Percentiles rank a stretch among this genome's conserved stretches.
Conservation (phyloP, 768 basidiomycete species). For the Mycena crocata region DNA sequence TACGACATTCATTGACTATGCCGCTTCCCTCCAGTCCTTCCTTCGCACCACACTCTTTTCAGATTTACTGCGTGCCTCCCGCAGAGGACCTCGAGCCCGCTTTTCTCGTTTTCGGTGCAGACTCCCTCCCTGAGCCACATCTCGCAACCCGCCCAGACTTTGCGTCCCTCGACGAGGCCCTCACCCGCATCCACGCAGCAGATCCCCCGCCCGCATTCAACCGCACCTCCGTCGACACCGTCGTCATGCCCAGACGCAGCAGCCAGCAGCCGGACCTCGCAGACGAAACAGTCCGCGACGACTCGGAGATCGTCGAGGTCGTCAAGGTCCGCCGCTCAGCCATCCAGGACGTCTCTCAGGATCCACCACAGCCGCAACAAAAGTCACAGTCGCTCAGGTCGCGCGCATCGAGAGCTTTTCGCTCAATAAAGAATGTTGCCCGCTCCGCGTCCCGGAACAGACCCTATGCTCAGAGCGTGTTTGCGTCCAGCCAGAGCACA, state of each 20-base stretch:
- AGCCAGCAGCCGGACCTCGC: slow-evolving; percentile 32
- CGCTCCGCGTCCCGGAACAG: slow-evolving; percentile 40
- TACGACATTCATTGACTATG: slow-evolving; percentile 19
- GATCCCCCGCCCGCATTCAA: slow-evolving; percentile 37
- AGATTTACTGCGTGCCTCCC: slow-evolving; percentile 65
- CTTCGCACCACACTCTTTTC: slow-evolving; percentile 26
- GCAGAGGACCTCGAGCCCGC: slow-evolving; percentile 67
- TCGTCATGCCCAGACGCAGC: slow-evolving; percentile 41
- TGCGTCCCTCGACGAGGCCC: slow-evolving; percentile 48
- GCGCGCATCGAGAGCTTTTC: slow-evolving; percentile 60
- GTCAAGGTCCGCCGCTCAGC: slow-evolving; percentile 63
- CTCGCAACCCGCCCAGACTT: slow-evolving; percentile 40
- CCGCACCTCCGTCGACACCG: slow-evolving; percentile 32
- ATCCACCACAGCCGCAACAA: slow-evolving; percentile 38
- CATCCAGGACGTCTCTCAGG: slow-evolving; percentile 28
- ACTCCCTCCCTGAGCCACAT: slow-evolving; percentile 40
- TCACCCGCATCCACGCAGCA: slow-evolving; percentile 33
- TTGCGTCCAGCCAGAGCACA: slow-evolving; percentile 43
- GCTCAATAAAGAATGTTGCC: slow-evolving; percentile 56
- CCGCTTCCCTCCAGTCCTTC: slow-evolving; percentile 29
- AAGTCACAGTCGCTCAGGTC: slow-evolving; percentile 55
- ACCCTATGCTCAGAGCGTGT: slow-evolving; percentile 53
- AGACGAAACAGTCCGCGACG: slow-evolving; percentile 43
- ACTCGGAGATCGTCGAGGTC: slow-evolving; percentile 71
- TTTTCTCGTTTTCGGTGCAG: slow-evolving; percentile 70